These are phyloP conservation scores for Zelopaecilomyces penicillatus DNA, from an alignment of 2,329 filamentous ascomycete genomes.

Conservation along the genomic window DNA sequence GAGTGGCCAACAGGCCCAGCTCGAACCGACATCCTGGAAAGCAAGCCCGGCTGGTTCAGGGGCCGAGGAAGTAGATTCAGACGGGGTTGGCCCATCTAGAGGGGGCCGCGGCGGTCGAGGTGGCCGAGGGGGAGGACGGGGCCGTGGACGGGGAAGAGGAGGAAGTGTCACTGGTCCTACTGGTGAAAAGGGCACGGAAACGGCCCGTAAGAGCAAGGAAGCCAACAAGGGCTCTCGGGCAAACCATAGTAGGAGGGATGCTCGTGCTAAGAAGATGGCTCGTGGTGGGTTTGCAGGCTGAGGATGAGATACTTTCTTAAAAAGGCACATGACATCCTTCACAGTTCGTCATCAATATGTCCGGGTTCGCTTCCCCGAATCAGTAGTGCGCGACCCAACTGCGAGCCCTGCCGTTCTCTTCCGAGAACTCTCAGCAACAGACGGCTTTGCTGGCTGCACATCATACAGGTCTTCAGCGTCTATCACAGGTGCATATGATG, in stretches of 20 bases:
- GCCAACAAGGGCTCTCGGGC: slow-evolving; percentile 72
- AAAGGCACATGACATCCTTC: not conserved
- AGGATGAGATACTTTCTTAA: not conserved
- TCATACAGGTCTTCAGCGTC: too few relatives aligned
- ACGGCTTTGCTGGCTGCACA: too few relatives aligned
- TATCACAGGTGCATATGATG: too few relatives aligned
- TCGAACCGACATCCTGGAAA: slow-evolving; percentile 60
- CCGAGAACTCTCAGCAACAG: too few relatives aligned
- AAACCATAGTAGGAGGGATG: slow-evolving; percentile 79
- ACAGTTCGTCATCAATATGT: not conserved
- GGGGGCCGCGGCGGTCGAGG: slow-evolving; percentile 40
- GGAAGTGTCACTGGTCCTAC: slow-evolving; percentile 56
- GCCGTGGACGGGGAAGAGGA: slow-evolving; percentile 19
- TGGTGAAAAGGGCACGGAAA: slow-evolving; percentile 63
- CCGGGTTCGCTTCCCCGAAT: too few relatives aligned
- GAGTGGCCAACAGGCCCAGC: slow-evolving; percentile 54
- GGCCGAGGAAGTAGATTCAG: slow-evolving; percentile 46
- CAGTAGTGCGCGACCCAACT: too few relatives aligned
- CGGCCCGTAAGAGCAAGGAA: slow-evolving; percentile 68
- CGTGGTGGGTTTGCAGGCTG: slow-evolving; percentile 33
- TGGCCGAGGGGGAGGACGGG: slow-evolving; percentile 36
- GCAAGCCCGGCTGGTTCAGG: slow-evolving; percentile 45
- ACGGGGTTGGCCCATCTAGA: slow-evolving; percentile 34
- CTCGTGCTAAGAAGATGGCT: slow-evolving; percentile 57
- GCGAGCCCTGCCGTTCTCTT: too few relatives aligned